phyloP scores from a whole-genome alignment of 2,329 filamentous ascomycete genomes.

The Saccharata proteae region DNA sequence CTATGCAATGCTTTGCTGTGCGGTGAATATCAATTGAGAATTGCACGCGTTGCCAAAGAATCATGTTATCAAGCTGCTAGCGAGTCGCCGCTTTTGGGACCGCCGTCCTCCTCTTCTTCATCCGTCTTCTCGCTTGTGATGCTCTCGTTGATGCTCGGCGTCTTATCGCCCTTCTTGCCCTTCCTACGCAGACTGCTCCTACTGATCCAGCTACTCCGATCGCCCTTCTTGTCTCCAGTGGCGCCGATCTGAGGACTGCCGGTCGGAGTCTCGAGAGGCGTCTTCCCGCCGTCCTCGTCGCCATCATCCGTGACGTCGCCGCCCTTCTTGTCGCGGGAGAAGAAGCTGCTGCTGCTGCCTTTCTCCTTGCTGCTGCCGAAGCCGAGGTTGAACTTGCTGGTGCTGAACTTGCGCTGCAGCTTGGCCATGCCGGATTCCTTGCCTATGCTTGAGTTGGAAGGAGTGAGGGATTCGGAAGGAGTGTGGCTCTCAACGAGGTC shows the following conservation, averaged over 20 bases:
- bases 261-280: conserved; percentile 14
- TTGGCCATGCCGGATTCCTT: conserved; percentile 39
- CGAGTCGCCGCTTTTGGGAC: not conserved
- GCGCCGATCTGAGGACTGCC: conserved; percentile 25
- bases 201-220: conserved; percentile 25
- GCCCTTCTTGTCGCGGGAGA: conserved; percentile 22
- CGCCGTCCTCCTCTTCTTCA: conserved; percentile 22
- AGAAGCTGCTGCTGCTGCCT: conserved; percentile 11
- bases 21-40: too few species aligned
- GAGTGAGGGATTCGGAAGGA: conserved; percentile 20
- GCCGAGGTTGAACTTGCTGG: conserved; percentile 30
- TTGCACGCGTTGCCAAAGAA: too few species aligned
- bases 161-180: conserved; percentile 29
- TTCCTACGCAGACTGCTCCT: conserved; percentile 35
- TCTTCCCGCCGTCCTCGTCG: conserved; percentile 23
- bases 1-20: too few species aligned
- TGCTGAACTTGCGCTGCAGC: conserved; percentile 34
- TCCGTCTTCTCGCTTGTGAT: conserved; percentile 28
- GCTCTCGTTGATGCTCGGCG: conserved; percentile 35
- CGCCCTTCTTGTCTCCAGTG: conserved; percentile 19
- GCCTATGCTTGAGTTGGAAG: conserved; percentile 16
- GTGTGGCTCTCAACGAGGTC: conserved; percentile 28
- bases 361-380: conserved; percentile 17
- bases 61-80: too few species aligned
- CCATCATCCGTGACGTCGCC: conserved; percentile 27